These are phyloP conservation scores for Chrysoporthe deuterocubensis DNA, from an alignment of 2,329 filamentous ascomycete species.

Conservation along the genomic window DNA sequence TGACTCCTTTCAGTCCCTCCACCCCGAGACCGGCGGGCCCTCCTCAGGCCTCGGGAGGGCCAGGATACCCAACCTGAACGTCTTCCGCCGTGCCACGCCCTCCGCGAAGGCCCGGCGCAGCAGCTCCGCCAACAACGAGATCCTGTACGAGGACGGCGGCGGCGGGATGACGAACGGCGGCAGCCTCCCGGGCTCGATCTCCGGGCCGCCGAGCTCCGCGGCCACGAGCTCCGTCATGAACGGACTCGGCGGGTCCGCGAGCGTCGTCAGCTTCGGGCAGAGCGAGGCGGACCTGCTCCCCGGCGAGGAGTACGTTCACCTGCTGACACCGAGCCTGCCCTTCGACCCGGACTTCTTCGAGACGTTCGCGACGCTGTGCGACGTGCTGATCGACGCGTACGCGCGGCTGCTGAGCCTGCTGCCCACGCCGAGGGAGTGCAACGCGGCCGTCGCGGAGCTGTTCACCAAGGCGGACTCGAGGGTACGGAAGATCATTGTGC, in stretches of 20 bases:
- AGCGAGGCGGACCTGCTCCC: constrained; percentile 70
- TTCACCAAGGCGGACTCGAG: constrained; percentile 89
- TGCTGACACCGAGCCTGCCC: constrained; percentile 88
- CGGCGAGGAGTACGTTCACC: constrained; percentile 84
- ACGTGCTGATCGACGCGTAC: constrained; percentile 93
- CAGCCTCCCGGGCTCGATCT: constrained; percentile 34
- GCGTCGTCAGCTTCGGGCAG: constrained; percentile 61
- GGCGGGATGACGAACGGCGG: constrained; percentile 26
- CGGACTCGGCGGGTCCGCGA: constrained; percentile 41
- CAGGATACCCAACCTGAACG: constrained; percentile 82
- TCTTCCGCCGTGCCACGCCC: constrained; percentile 72
- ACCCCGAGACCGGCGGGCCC: constrained; percentile 74
- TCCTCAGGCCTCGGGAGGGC: constrained; percentile 74
- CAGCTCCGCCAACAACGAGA: constrained; percentile 48
- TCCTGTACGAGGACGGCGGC: constrained; percentile 36
- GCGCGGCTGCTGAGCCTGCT: constrained; percentile 76
- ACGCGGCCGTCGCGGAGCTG: constrained; percentile 73
- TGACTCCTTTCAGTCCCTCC: constrained; percentile 88
- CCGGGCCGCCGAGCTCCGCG: constrained; percentile 8
- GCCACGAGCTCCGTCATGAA: constrained; percentile 32
- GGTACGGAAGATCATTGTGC: constrained; percentile 86
- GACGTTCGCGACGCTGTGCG: constrained; percentile 93
- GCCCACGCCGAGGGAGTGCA: constrained; percentile 74
- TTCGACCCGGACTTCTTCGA: constrained; percentile 98
- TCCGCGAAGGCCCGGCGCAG: constrained; percentile 61